Base-by-base conservation (phyloP, 2,329 filamentous ascomycete genomes). In the Cyclaneusma minus region DNA sequence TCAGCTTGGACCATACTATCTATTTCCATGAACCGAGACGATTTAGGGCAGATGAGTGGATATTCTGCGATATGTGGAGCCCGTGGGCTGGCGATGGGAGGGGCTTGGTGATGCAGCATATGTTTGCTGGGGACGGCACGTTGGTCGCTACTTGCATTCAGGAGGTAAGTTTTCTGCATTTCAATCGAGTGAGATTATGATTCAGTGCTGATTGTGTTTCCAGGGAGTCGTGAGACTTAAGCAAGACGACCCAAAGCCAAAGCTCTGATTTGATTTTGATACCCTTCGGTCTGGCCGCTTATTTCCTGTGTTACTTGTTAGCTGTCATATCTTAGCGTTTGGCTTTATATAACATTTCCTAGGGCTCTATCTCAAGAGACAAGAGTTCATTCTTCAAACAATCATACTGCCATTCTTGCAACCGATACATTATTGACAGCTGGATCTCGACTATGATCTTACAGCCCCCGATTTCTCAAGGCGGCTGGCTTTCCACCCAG, bases 11-110 rank as follows among this genome's bases (percentile, higher is more conserved):
- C 46, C 81, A 89, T 48, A 66, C 61, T 26, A 74, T 76, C 35
- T 76, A 75, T 48, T 75, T 75, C 41, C 69, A 76, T 40, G 66
- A 71, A 49, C 68, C 69, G 13, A 49, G 51, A 32, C 50, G 49
- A 30, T 64, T 76, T 29, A 56, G 53, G 39, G 69, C 67, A 4
- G 70, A 76, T 41, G 67, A 84, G 50, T 85, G 79, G 79, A 76
- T 84, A 66, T 71, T 82, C 39, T 67, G 64, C 12, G 79, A 85
- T 56, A 81, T 81, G 66, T 67, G 79, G 51, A 82, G 70, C 29
- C 78, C 80, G 0, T 89, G 81, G 80, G 66, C 74, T 3, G 79
- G 75, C 2, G 76, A 84, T 41, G 80, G 79, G 3, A 62, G 81
- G 32, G 81, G 78, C 0, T 59, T 87, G 11, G 81, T 87, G 21